These are phyloP conservation scores for Camelina neglecta DNA, from an alignment of 345 rosid species.

Conservation along the genomic window DNA sequence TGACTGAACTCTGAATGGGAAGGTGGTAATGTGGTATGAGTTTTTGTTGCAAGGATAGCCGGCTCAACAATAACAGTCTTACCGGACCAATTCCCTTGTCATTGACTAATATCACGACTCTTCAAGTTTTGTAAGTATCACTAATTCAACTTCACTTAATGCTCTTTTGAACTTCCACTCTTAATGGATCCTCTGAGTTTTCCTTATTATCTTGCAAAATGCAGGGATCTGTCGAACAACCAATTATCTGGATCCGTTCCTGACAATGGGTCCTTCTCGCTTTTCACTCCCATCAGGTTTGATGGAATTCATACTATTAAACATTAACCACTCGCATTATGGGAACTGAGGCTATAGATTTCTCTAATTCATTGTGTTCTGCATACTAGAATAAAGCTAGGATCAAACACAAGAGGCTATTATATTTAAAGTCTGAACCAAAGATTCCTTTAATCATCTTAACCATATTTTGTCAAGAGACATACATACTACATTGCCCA, in stretches of 20 bases:
- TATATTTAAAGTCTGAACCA: neutral
- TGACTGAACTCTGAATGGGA: neutral
- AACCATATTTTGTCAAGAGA: neutral
- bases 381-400: neutral
- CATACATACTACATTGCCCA: neutral
- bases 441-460: neutral
- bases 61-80: slow-evolving; percentile 93
- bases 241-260: slow-evolving; percentile 86
- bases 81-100: slow-evolving; percentile 83
- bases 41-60: slow-evolving; percentile 73
- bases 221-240: slow-evolving; percentile 94
- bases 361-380: neutral
- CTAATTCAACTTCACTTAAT: slow-evolving; percentile 1
- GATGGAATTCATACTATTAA: slow-evolving; percentile 12
- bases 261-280: slow-evolving; percentile 95
- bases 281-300: slow-evolving; percentile 96
- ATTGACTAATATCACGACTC: slow-evolving; percentile 75
- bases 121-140: slow-evolving; percentile 88
- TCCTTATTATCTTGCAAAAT: slow-evolving; percentile 31
- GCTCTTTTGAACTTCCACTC: slow-evolving; percentile 6
- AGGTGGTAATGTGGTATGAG: slow-evolving; percentile 26
- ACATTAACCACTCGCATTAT: neutral
- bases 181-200: neutral
- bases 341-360: neutral
- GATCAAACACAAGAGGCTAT: neutral